A percentile compares a stretch with the other conserved stretches of the same genome.
phyloP scores from a whole-genome alignment of 768 basidiomycete genomes.

The Calocybe indica region DNA sequence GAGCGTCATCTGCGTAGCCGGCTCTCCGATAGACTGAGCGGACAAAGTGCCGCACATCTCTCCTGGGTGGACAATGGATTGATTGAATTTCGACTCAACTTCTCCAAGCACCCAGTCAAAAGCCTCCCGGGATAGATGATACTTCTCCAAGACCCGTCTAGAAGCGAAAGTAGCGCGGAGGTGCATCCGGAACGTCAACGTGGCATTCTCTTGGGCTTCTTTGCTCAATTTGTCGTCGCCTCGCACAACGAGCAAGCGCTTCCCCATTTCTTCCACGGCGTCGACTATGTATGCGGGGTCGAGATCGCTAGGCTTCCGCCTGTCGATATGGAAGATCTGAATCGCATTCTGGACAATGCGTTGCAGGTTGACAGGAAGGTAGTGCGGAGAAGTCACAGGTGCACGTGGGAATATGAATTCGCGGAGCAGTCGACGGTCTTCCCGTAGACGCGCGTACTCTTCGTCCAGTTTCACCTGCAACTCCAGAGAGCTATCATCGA shows the following conservation, averaged over 20 bases:
- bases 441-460: conserved; percentile 47
- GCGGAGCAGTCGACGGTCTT: conserved; percentile 80
- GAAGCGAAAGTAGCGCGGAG: conserved; percentile 84
- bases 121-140: conserved; percentile 85
- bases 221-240: conserved; percentile 71
- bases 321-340: conserved; percentile 97
- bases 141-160: conserved; percentile 81
- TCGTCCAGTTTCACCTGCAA: conserved; percentile 83
- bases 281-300: conserved; percentile 85
- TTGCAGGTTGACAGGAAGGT: conserved; percentile 91
- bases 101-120: conserved; percentile 99
- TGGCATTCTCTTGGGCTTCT: conserved; percentile 85
- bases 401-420: conserved; percentile 76
- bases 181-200: conserved; percentile 90
- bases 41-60: conserved; percentile 99
- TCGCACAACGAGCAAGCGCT: conserved; percentile 81
- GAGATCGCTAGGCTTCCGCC: conserved; percentile 88
- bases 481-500: conserved; percentile 79
- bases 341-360: conserved; percentile 94
- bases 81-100: conserved; percentile 94
- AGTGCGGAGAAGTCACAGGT: conserved; percentile 67
- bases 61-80: conserved; percentile 85
- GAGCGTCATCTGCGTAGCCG: conserved; percentile 98
- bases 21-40: conserved; percentile 98
- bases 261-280: conserved; percentile 64